Conservation (phyloP, 2,329 filamentous ascomycete genomes). For the Trichoderma endophyticum region DNA sequence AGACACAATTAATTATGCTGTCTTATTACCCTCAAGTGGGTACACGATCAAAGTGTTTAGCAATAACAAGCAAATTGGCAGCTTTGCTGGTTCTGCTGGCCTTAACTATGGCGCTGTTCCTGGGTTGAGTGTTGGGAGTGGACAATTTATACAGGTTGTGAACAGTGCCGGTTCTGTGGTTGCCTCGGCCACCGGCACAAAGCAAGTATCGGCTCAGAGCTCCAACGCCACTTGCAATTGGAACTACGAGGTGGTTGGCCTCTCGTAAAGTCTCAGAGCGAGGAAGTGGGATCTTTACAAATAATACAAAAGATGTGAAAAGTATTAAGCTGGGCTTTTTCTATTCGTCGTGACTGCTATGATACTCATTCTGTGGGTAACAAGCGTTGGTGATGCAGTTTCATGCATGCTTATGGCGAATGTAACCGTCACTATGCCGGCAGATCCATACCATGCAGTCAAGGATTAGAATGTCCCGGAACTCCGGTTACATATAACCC, state of each 20-base stretch:
- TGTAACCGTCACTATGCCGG: not conserved
- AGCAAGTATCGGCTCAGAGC: slow-evolving; percentile 1
- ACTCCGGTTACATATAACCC: not conserved
- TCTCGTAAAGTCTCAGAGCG: not conserved
- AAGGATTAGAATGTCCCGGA: not conserved
- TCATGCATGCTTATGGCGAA: not conserved
- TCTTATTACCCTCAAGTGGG: not conserved
- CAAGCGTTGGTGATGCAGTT: not conserved
- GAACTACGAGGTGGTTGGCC: slow-evolving; percentile 8
- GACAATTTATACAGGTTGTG: slow-evolving; percentile 8
- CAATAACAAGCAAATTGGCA: not conserved
- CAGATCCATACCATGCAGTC: not conserved
- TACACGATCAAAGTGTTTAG: slow-evolving; percentile 2
- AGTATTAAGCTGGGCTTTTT: not conserved
- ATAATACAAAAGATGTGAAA: not conserved
- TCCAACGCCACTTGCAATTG: slow-evolving; percentile 5
- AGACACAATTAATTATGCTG: slow-evolving; percentile 2
- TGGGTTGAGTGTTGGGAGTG: not conserved
- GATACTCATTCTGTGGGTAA: not conserved
- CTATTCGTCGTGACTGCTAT: not conserved
- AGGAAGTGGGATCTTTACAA: not conserved
- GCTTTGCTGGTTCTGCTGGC: not conserved
- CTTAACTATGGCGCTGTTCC: slow-evolving; percentile 8
- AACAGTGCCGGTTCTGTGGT: not conserved
- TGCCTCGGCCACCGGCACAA: slow-evolving; percentile 11